phyloP scores from a whole-genome alignment of 2,329 filamentous ascomycete species.

The Parastagonospora avenae region DNA sequence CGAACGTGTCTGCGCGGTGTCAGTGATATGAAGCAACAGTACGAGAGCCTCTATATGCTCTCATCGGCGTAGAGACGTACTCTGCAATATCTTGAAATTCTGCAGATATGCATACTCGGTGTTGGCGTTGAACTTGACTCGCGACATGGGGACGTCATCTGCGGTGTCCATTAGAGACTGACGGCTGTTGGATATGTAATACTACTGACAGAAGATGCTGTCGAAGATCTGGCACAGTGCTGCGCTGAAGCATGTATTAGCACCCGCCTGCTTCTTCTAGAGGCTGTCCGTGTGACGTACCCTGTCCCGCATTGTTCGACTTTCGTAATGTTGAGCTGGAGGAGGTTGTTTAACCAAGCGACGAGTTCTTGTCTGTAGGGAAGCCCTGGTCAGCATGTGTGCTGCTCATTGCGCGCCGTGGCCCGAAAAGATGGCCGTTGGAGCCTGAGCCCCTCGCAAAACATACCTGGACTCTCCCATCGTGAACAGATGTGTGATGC shows the following conservation, averaged over 20 bases:
- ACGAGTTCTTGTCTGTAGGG: conserved; percentile 85
- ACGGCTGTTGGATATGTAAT: not conserved
- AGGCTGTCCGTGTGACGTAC: conserved; percentile 58
- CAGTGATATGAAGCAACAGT: not conserved
- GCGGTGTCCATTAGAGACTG: conserved; percentile 5
- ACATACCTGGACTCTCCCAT: conserved; percentile 70
- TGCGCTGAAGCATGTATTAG: conserved; percentile 64
- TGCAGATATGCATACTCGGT: conserved; percentile 96
- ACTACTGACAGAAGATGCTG: conserved; percentile 80
- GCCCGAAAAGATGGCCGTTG: conserved; percentile 19
- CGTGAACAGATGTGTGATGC: conserved; percentile 25
- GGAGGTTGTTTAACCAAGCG: conserved; percentile 94
- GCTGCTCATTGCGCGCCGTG: conserved; percentile 22
- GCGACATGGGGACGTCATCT: conserved; percentile 90
- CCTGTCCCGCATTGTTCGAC: conserved; percentile 99
- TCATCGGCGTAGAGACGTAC: conserved; percentile 59
- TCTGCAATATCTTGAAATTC: conserved; percentile 98
- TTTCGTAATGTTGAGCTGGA: conserved; percentile 97
- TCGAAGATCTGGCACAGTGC: conserved; percentile 97
- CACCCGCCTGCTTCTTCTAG: not conserved
- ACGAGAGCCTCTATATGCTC: not conserved
- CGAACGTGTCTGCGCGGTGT: conserved; percentile 71
- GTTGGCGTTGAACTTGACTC: conserved; percentile 98
- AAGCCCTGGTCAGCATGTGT: conserved; percentile 23
- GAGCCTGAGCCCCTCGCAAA: conserved; percentile 14